These are phyloP conservation scores for Rhododendron ferrugineum DNA, from an alignment of 148 eudicot genomes.

Conservation along the genomic window DNA sequence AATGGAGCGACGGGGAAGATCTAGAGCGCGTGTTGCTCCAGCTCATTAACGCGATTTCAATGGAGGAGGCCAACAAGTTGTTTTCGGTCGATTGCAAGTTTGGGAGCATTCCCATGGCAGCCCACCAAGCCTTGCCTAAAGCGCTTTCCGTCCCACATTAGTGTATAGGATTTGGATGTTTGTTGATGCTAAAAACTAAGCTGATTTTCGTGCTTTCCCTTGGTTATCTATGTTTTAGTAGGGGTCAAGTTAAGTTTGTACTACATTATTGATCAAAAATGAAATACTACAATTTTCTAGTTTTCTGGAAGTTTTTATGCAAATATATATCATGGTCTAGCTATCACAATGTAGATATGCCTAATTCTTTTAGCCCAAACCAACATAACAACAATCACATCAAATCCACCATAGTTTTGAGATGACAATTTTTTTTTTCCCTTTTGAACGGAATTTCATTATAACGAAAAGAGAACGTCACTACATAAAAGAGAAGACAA, in stretches of 20 bases:
- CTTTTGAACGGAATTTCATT: no score
- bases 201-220: neutral
- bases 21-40: constrained; percentile 41
- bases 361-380: no score
- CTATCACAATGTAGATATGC: neutral
- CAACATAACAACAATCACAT: no score
- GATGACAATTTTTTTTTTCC: no score
- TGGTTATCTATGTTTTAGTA: neutral
- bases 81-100: constrained; percentile 55
- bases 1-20: constrained; percentile 69
- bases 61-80: constrained; percentile 12
- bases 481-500: no score
- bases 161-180: neutral
- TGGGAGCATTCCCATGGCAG: constrained; percentile 35
- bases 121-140: constrained; percentile 42
- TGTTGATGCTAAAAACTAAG: neutral
- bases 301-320: neutral
- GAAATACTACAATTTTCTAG: neutral
- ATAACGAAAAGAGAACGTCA: no score
- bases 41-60: constrained; percentile 29
- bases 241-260: neutral
- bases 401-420: no score
- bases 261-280: neutral
- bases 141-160: constrained; percentile 42
- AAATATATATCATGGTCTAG: neutral